Evolutionary conservation across 371 early-diverging fungal species (phyloP).

Genomic region (Batrachochytrium dendrobatidis): DNA sequence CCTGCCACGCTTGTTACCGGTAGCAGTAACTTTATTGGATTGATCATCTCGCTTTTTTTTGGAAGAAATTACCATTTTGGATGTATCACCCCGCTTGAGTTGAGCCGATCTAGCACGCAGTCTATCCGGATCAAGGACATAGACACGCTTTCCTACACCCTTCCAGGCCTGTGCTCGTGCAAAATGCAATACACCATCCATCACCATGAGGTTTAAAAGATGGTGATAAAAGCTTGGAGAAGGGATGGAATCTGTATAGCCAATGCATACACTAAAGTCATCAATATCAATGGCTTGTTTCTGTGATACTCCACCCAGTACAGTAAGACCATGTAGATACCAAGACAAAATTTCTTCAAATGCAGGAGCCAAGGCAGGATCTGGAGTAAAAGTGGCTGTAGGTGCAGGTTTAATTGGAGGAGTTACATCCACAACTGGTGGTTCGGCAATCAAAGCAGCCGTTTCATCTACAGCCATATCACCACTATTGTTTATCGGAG

Average conservation of each 20-base stretch:
- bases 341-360: too few species aligned
- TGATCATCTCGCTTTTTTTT: not conserved
- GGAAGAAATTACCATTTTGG: not conserved
- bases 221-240: not conserved
- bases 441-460: too few species aligned
- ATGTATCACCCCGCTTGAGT: not conserved
- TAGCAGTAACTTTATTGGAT: not conserved
- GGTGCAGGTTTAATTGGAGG: too few species aligned
- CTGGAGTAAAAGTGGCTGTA: not conserved
- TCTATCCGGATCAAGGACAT: too few species aligned
- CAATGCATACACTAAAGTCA: not conserved
- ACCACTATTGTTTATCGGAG: too few species aligned
- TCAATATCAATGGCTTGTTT: not conserved
- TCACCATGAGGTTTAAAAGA: not conserved
- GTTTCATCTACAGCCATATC: too few species aligned
- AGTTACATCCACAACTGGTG: too few species aligned
- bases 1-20: not conserved
- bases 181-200: not conserved
- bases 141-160: too few species aligned
- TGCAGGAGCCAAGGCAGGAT: too few species aligned
- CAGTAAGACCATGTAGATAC: not conserved
- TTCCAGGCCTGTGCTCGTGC: not conserved
- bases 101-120: constrained; percentile 1
- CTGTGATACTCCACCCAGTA: not conserved
- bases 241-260: not conserved